Evolutionary conservation across 2,329 filamentous ascomycete species (phyloP).

Genomic region (Blumeria hordei): DNA sequence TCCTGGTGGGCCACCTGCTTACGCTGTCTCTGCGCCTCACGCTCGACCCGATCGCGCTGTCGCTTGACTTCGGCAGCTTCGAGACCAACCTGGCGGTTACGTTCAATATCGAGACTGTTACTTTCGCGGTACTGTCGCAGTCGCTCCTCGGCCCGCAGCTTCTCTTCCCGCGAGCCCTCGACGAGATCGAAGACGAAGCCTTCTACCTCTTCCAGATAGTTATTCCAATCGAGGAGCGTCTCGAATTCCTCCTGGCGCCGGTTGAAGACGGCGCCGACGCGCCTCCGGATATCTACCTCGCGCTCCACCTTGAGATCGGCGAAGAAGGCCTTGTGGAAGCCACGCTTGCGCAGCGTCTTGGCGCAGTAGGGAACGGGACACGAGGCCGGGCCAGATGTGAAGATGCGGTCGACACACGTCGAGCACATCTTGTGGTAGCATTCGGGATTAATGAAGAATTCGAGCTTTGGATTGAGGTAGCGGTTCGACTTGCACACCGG

Average conservation of each 20-base stretch:
- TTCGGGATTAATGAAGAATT: constrained; percentile 89
- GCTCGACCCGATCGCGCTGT: constrained; percentile 35
- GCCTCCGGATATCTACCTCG: constrained; percentile 72
- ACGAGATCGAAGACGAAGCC: constrained; percentile 76
- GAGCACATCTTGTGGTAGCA: constrained; percentile 99
- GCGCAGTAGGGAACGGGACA: constrained; percentile 80
- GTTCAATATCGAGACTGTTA: constrained; percentile 44
- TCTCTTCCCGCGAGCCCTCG: constrained; percentile 35
- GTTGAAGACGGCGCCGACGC: constrained; percentile 66
- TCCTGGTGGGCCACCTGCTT: constrained; percentile 36
- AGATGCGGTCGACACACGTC: constrained; percentile 84
- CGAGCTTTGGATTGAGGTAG: constrained; percentile 84
- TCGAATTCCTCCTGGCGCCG: constrained; percentile 80
- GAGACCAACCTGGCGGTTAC: constrained; percentile 27
- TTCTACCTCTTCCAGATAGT: constrained; percentile 87
- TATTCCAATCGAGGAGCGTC: constrained; percentile 59
- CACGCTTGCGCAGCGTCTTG: constrained; percentile 61
- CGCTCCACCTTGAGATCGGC: constrained; percentile 69
- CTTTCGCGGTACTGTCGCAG: constrained; percentile 49
- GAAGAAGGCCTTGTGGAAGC: constrained; percentile 76
- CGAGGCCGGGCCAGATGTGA: constrained; percentile 71
- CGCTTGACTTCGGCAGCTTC: constrained; percentile 29
- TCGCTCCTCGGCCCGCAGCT: constrained; percentile 21
- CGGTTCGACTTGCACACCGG: constrained; percentile 92
- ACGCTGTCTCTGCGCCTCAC: constrained; percentile 38